Conservation (phyloP, 176 grass and related monocot genomes). For the Carex cristatella region DNA sequence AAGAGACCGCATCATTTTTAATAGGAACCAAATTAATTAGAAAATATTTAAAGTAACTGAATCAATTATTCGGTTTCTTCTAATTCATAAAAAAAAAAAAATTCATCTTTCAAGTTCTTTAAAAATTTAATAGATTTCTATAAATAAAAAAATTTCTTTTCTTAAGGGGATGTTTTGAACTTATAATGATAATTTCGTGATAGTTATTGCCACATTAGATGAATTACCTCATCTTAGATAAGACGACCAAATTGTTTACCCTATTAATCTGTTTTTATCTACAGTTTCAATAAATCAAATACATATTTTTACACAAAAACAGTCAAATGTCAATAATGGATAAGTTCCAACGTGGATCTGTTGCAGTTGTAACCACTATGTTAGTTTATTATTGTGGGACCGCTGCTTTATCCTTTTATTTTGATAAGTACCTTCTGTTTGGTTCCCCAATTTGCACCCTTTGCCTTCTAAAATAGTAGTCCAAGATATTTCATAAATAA, state of each 20-base stretch:
- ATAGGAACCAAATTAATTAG: too few relatives aligned
- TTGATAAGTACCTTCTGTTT: not conserved
- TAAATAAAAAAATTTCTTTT: too few relatives aligned
- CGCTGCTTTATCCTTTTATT: not conserved
- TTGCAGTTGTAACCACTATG: not conserved
- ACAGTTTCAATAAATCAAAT: not conserved
- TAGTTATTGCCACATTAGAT: too few relatives aligned
- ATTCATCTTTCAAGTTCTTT: too few relatives aligned
- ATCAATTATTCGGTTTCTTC: too few relatives aligned
- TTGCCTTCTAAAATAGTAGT: not conserved
- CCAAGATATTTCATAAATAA: not conserved
- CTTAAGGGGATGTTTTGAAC: too few relatives aligned
- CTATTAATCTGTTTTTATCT: not conserved
- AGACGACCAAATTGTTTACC: not conserved
- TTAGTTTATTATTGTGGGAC: not conserved
- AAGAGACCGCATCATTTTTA: too few relatives aligned
- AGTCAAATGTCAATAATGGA: not conserved
- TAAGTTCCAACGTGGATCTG: not conserved
- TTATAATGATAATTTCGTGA: too few relatives aligned
- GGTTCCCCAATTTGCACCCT: not conserved
- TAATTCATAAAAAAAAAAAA: too few relatives aligned
- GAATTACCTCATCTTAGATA: too few relatives aligned
- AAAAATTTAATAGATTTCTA: too few relatives aligned
- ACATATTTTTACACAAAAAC: not conserved
- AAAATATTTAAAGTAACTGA: too few relatives aligned